phyloP scores from a whole-genome alignment of 176 grass and related monocot genomes.

The Stipa capillata region DNA sequence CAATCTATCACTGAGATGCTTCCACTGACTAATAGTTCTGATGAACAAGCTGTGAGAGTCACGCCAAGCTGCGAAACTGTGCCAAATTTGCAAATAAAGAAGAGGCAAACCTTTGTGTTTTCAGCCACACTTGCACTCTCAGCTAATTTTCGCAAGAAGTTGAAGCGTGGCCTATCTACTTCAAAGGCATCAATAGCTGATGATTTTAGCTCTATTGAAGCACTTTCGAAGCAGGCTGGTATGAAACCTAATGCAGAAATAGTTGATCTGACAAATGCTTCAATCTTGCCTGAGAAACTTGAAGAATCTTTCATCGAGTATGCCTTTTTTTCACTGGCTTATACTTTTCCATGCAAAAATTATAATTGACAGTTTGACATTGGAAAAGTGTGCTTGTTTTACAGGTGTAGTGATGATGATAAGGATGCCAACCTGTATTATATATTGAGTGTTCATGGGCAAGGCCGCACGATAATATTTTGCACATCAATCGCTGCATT shows the following conservation, averaged over 20 bases:
- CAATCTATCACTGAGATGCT: constrained; percentile 93
- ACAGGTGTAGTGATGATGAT: constrained; percentile 77
- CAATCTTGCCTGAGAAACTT: constrained; percentile 78
- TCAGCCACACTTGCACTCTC: constrained; percentile 88
- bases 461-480: constrained; percentile 84
- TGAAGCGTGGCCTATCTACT: constrained; percentile 59
- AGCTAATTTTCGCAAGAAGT: constrained; percentile 85
- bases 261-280: constrained; percentile 76
- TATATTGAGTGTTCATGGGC: constrained; percentile 86
- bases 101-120: constrained; percentile 94
- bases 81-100: constrained; percentile 69
- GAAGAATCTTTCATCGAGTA: constrained; percentile 96
- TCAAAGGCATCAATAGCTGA: constrained; percentile 33
- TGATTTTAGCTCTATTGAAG: constrained; percentile 67
- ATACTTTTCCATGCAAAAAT: constrained; percentile 5
- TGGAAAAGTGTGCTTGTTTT: constrained; percentile 10
- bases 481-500: constrained; percentile 92
- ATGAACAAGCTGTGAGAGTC: constrained; percentile 14
- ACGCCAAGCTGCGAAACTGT: constrained; percentile 46
- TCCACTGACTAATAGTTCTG: constrained; percentile 35
- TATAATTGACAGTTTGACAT: neutral
- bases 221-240: constrained; percentile 70
- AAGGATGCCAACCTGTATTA: constrained; percentile 96
- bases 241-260: constrained; percentile 85
- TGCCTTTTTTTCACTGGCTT: constrained; percentile 9